Conservation (phyloP, 306 rosid species). For the Prunus persica region DNA sequence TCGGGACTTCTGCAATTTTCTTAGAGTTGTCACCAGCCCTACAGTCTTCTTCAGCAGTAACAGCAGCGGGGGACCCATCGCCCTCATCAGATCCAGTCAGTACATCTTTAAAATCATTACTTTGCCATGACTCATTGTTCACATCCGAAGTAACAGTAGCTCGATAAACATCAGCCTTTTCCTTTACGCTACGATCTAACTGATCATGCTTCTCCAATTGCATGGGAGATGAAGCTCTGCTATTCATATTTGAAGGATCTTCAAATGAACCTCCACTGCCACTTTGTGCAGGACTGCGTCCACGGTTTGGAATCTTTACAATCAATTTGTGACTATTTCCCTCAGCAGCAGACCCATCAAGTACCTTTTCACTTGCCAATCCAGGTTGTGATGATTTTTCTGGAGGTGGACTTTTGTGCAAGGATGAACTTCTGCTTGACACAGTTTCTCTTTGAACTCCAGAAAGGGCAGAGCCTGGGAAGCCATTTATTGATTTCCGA, state of each 20-base stretch:
- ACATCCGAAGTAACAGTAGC: constrained; percentile 38
- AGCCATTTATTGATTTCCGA: constrained; percentile 66
- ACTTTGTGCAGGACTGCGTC: constrained; percentile 67
- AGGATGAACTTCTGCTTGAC: constrained; percentile 26
- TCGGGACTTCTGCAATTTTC: constrained; percentile 38
- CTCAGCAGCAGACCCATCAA: constrained; percentile 51
- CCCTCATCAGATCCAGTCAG: constrained; percentile 48
- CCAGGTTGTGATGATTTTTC: constrained; percentile 46
- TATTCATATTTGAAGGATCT: constrained; percentile 41
- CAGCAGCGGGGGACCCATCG: constrained; percentile 42
- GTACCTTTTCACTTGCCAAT: constrained; percentile 39
- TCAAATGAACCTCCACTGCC: constrained; percentile 59
- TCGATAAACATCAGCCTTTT: constrained; percentile 46
- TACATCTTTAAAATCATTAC: constrained; percentile 43
- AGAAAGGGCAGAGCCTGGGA: constrained; percentile 49
- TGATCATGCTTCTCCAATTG: constrained; percentile 56
- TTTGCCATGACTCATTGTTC: constrained; percentile 47
- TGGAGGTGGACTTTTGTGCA: constrained; percentile 36
- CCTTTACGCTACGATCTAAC: constrained; percentile 49
- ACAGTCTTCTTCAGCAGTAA: constrained; percentile 42
- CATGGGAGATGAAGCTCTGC: constrained; percentile 63
- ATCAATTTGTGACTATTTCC: constrained; percentile 56
- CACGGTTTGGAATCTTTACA: constrained; percentile 63
- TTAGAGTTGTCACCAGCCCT: constrained; percentile 42
- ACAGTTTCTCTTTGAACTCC: constrained; percentile 54